A percentile compares a stretch with the other conserved stretches of the same genome.
phyloP scores from a whole-genome alignment of 441 rosid species.

The Daphne laureola region DNA sequence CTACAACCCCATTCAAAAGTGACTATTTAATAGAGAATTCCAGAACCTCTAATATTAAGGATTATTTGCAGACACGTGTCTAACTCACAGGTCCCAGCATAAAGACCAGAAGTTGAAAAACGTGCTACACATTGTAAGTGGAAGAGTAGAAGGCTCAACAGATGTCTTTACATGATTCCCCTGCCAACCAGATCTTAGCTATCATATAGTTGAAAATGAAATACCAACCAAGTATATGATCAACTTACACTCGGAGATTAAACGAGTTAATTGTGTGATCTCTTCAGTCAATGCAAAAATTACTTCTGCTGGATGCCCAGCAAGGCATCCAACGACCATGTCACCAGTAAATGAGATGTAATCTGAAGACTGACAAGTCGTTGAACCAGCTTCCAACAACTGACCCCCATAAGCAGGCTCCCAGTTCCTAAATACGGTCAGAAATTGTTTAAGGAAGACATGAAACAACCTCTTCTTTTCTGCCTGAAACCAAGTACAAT shows the following conservation, averaged over 20 bases:
- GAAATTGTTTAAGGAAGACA: conserved; percentile 60
- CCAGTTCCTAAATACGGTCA: conserved; percentile 54
- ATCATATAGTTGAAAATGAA: conserved; percentile 16
- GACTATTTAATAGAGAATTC: no score
- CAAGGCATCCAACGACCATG: conserved; percentile 44
- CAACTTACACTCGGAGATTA: conserved; percentile 53
- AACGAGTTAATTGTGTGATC: conserved; percentile 32
- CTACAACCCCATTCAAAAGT: no score
- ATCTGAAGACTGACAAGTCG: conserved; percentile 27
- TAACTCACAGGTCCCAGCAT: no score
- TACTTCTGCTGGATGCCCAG: conserved; percentile 66
- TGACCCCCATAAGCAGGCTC: conserved; percentile 42
- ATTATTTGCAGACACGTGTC: no score
- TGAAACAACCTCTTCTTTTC: conserved; percentile 50
- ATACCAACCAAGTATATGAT: conserved; percentile 1
- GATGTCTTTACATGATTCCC: neutral
- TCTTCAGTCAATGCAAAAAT: conserved; percentile 46
- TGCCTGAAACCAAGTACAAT: conserved; percentile 33
- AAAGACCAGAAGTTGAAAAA: no score
- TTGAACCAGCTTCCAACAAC: conserved; percentile 32
- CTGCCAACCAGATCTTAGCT: neutral
- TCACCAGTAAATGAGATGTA: conserved; percentile 21
- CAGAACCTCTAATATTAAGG: no score
- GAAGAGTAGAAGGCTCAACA: no score
- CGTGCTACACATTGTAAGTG: no score